Evolutionary conservation across 768 basidiomycete genomes (phyloP), one percentile per base, ranked within the genome.

Genomic region (Collybia sp.): DNA sequence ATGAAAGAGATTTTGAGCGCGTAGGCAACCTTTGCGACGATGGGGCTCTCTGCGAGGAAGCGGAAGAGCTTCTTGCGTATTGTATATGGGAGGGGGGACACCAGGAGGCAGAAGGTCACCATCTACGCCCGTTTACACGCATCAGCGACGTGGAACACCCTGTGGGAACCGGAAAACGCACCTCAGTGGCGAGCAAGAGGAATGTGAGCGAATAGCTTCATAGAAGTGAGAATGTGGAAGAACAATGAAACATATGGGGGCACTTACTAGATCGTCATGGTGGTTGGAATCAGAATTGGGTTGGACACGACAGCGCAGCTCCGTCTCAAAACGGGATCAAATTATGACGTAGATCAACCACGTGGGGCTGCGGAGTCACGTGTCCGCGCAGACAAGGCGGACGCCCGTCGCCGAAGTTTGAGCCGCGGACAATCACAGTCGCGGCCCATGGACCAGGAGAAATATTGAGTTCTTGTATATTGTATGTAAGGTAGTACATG

Each of bases 1-100:
- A 96, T 93, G 74, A 95, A 96, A 8, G 90, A 85, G 49, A 96
- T 95, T 64, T 95, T 95, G 58, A 96, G 75, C 16, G 73, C 93
- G 61, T 96, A 96, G 6, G 92, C 89, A 47, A 95, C 53, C 57
- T 93, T 94, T 15, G 88, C 91, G 44, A 93, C 70, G 47, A 85
- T 61, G 45, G 74, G 68, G 42, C 78, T 89, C 50, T 81, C 79
- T 0, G 82, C 79, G 42, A 88, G 72, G 68, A 86, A 90, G 16
- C 64, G 69, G 55, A 95, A 91, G 40, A 94, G 62, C 0, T 65
- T 66, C 71, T 87, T 85, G 59, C 80, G 80, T 51, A 91, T 53
- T 5, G 70, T 62, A 64, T 89, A 85, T 1, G 93, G 93, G n/a
- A 95, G 72, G 2, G 93, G 93, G 8, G 83, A 72, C 44, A 94